A percentile compares a stretch with the other conserved stretches of the same genome.
These are phyloP conservation scores for Schizophyllum amplum DNA, from an alignment of 1,284 basidiomycete genomes.

Conservation along the genomic window DNA sequence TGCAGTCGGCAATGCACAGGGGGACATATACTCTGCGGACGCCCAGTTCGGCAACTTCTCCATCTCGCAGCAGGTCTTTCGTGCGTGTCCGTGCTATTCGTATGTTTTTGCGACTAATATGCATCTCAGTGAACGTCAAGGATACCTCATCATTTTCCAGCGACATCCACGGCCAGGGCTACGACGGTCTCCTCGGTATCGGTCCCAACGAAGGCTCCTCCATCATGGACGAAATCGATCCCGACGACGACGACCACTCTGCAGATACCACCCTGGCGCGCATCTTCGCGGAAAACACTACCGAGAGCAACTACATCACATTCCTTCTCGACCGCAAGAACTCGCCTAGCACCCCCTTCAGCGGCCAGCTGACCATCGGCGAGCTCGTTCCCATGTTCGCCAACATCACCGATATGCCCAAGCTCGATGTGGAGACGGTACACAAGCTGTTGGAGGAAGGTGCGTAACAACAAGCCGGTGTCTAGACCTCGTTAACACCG, in stretches of 20 bases:
- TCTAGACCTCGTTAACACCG: not conserved
- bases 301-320: conserved; percentile 56
- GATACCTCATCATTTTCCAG: conserved; percentile 61
- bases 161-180: conserved; percentile 52
- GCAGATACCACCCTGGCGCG: conserved; percentile 47
- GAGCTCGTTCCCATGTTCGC: conserved; percentile 51
- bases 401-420: conserved; percentile 52
- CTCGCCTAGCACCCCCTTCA: conserved; percentile 40
- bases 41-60: conserved; percentile 49
- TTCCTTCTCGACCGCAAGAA: conserved; percentile 55
- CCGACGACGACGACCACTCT: conserved; percentile 27
- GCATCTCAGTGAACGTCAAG: conserved; percentile 47
- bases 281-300: conserved; percentile 51
- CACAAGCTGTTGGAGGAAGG: conserved; percentile 40
- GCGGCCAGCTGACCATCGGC: conserved; percentile 53
- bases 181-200: conserved; percentile 64
- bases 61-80: conserved; percentile 59
- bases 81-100: conserved; percentile 31
- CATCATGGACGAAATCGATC: conserved; percentile 47
- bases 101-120: conserved; percentile 1
- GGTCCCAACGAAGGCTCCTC: conserved; percentile 66
- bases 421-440: conserved; percentile 60
- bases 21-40: conserved; percentile 49
- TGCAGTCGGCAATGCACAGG: conserved; percentile 58
- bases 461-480: conserved; percentile 11